Percentiles rank a stretch among this genome's conserved stretches.
These are phyloP conservation scores for Vinca minor DNA, from an alignment of 257 asterid species.

Conservation along the genomic window DNA sequence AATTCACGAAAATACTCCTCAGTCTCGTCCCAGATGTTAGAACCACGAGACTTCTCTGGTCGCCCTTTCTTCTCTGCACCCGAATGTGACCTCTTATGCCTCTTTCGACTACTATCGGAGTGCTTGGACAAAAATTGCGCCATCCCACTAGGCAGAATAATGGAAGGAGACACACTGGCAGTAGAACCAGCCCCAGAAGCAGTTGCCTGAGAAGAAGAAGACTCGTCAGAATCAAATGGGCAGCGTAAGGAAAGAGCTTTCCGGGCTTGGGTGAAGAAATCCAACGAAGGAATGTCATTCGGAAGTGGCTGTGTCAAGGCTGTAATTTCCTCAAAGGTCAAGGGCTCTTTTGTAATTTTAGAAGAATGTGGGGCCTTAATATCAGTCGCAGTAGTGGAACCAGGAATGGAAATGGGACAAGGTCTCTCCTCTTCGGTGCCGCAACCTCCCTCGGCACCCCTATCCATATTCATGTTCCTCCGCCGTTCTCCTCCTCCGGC, in stretches of 20 bases:
- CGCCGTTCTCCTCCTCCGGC: conserved; percentile 63
- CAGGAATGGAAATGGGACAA: conserved; percentile 46
- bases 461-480: conserved; percentile 47
- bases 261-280: conserved; percentile 64
- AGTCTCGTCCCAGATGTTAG: conserved; percentile 61
- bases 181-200: conserved; percentile 13
- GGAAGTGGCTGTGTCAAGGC: conserved; percentile 42
- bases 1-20: conserved; percentile 80
- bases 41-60: no score
- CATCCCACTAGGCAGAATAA: conserved; percentile 54
- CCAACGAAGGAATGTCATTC: conserved; percentile 28
- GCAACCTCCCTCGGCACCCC: conserved; percentile 28
- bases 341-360: conserved; percentile 61
- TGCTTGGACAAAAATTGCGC: conserved; percentile 53
- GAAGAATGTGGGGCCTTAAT: conserved; percentile 6
- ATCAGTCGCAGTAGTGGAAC: neutral
- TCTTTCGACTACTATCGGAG: conserved; percentile 56
- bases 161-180: conserved; percentile 25
- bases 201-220: no score
- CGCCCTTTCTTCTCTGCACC: conserved; percentile 46
- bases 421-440: conserved; percentile 38
- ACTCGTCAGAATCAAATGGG: conserved; percentile 61
- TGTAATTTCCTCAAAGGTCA: conserved; percentile 28
- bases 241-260: conserved; percentile 64
- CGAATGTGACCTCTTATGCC: conserved; percentile 65